These are phyloP conservation scores for Rubus idaeus DNA, from an alignment of 306 rosid genomes.

Conservation along the genomic window DNA sequence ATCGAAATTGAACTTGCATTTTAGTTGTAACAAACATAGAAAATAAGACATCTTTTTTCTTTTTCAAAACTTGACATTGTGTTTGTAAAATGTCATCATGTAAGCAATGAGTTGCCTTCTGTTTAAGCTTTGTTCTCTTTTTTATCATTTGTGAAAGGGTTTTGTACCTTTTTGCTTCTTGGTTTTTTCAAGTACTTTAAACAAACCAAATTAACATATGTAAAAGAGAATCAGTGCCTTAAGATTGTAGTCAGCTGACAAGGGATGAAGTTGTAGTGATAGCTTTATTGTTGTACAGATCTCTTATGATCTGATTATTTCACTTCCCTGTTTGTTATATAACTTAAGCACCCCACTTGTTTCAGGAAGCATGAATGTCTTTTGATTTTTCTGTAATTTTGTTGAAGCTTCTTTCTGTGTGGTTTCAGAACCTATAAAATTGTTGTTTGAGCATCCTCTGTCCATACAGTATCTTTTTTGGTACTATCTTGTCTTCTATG, in stretches of 20 bases:
- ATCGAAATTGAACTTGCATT: neutral
- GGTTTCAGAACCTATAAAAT: neutral
- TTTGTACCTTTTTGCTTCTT: neutral
- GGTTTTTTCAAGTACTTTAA: neutral
- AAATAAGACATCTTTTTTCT: neutral
- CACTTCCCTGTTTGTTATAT: neutral
- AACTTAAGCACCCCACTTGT: neutral
- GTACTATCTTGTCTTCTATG: conserved; percentile 10
- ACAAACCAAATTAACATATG: neutral
- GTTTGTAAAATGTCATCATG: neutral
- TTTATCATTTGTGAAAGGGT: neutral
- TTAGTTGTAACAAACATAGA: neutral
- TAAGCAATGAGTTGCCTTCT: conserved; percentile 5
- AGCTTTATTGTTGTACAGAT: neutral
- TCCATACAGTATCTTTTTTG: neutral
- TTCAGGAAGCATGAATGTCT: too few relatives aligned
- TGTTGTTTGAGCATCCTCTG: neutral
- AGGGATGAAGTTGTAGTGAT: neutral
- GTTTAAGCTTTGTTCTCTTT: neutral
- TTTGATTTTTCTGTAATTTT: neutral
- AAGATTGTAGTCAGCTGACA: neutral
- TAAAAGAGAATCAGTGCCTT: neutral
- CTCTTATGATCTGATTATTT: neutral
- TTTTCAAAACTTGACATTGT: neutral
- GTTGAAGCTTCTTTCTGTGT: neutral